These are phyloP conservation scores for Fusarium gaditjirri DNA, from an alignment of 2,329 filamentous ascomycete species.

Conservation along the genomic window DNA sequence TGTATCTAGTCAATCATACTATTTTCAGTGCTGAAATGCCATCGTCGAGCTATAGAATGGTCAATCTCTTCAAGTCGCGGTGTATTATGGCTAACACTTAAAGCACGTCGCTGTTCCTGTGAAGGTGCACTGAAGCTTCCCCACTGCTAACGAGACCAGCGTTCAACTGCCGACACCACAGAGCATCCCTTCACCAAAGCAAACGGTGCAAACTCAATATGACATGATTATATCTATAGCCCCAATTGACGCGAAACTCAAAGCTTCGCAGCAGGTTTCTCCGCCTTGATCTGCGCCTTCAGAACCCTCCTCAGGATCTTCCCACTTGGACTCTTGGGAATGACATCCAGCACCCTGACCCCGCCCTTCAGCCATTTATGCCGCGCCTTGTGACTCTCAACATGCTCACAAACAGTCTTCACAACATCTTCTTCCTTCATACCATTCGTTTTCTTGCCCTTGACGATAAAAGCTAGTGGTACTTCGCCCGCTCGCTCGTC, in stretches of 20 bases:
- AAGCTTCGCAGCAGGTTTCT: slow-evolving; percentile 16
- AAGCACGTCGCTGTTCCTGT: background rate
- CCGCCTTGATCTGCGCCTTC: slow-evolving; percentile 50
- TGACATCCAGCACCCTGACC: slow-evolving; percentile 70
- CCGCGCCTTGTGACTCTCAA: slow-evolving; percentile 72
- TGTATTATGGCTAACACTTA: no score
- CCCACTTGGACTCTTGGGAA: slow-evolving; percentile 79
- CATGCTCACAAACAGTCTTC: slow-evolving; percentile 66
- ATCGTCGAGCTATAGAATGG: fast-evolving
- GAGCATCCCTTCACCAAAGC: no score
- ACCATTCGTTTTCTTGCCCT: slow-evolving; percentile 56
- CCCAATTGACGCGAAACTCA: background rate
- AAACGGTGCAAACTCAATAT: background rate
- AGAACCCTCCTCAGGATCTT: slow-evolving; percentile 63
- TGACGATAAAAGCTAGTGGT: slow-evolving; percentile 70
- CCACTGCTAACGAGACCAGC: fast-evolving
- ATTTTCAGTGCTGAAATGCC: fast-evolving
- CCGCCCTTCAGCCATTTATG: slow-evolving; percentile 75
- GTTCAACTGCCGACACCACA: background rate
- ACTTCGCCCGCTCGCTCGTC: slow-evolving; percentile 69
- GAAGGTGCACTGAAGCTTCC: background rate
- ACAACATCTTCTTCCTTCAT: slow-evolving; percentile 62
- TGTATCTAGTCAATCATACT: fast-evolving
- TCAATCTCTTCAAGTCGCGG: fast-evolving
- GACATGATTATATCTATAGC: fast-evolving